These are phyloP conservation scores for Melampsora medusae DNA, from an alignment of 1,284 basidiomycete genomes.

Conservation along the genomic window DNA sequence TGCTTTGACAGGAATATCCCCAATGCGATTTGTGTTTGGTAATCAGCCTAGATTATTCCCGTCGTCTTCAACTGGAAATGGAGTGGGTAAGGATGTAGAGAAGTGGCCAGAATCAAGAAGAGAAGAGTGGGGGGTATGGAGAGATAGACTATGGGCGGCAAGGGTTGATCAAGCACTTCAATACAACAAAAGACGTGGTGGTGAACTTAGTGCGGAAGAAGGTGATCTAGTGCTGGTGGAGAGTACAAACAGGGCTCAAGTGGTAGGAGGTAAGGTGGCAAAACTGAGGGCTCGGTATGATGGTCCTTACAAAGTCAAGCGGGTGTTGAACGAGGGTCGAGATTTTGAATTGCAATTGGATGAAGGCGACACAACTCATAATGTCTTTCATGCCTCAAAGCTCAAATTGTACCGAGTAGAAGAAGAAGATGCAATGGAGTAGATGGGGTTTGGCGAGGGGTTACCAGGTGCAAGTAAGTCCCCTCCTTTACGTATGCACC, in stretches of 20 bases:
- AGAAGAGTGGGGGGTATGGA: not conserved
- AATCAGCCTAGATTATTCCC: not conserved
- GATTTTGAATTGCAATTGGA: not conserved
- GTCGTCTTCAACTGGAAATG: too few relatives aligned
- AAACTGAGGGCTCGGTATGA: conserved; percentile 1
- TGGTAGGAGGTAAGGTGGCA: too few relatives aligned
- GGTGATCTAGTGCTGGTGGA: not conserved
- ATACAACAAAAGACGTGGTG: not conserved
- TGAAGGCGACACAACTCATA: not conserved
- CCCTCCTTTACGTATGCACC: too few relatives aligned
- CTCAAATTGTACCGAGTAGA: not conserved
- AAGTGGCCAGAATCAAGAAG: not conserved
- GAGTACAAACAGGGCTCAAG: not conserved
- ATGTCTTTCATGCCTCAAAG: conserved; percentile 9
- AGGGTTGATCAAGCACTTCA: not conserved
- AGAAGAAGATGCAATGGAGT: too few relatives aligned
- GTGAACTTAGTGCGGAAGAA: not conserved
- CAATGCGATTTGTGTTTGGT: not conserved
- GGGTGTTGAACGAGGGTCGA: not conserved
- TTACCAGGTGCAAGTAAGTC: too few relatives aligned
- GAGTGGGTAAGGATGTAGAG: not conserved
- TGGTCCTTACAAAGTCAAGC: not conserved
- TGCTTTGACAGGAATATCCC: not conserved
- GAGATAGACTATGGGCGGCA: not conserved
- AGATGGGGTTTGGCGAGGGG: too few relatives aligned